Base-by-base conservation (phyloP, 2,329 filamentous ascomycete genomes). In the Westerdykella sp. region DNA sequence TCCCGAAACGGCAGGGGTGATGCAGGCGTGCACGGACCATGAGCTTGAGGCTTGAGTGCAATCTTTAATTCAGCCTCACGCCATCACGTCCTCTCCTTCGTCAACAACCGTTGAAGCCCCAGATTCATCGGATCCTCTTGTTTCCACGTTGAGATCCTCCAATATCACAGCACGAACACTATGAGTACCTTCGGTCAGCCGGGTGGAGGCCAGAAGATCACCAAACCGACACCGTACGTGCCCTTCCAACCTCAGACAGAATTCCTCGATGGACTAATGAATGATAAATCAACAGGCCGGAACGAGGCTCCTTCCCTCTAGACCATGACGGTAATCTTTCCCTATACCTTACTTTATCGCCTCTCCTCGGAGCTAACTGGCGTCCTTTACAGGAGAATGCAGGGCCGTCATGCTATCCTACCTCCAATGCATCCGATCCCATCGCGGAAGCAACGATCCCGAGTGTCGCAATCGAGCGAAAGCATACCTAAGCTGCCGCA, bases 281-380 rank as follows among this genome's bases (percentile, higher is more conserved):
- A 28, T 28, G 11, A 7, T 7, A 28, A 28, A 10, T 28, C 37
- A 21, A 23, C 54, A 93, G 87, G 44, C 91, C 91, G 5, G 86
- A 96, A 66, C 83, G 90, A 57, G 91, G 91, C 43, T 94, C 87
- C 58, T 97, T 97, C 62, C 91, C 91, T n/a, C 80, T 97, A 43
- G 91, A 97, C 68, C 90, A 96, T 59, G 89, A 95, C 67, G 88
- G 80, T 83, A 70, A 39, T 61, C 46, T 39, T 30, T 23, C 37
- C 32, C 37, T 12, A 22, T 34, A 21, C 39, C 18, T 39, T 30
- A 13, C n/a, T 6, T 42, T 36, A 30, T 28, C 13, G 35, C 28
- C 11, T 25, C 23, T 32, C 11, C 18, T 18, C 10, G 18, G 14
- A n/a, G 13, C 13, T 25, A 31, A 32, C 54, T 64, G 47, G 63